A percentile compares a stretch with the other conserved stretches of the same genome.
Conservation (phyloP, 805 yeast species). For the Lipomyces sp. region DNA sequence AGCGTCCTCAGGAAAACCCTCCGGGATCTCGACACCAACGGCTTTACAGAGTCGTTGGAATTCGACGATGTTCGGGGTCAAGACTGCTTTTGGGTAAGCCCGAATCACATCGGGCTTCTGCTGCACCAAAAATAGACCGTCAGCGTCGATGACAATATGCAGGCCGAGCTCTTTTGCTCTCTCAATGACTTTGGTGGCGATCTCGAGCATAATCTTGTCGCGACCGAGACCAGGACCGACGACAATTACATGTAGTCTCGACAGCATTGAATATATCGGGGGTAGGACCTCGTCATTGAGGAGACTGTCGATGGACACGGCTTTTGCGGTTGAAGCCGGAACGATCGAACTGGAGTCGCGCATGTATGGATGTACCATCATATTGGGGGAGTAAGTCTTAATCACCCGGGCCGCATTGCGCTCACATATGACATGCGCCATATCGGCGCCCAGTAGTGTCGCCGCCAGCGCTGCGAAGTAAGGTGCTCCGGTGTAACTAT, state of each 20-base stretch:
- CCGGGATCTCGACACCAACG: conserved; percentile 15
- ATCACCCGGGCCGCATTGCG: conserved; percentile 75
- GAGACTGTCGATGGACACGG: conserved; percentile 15
- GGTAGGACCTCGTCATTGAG: conserved; percentile 53
- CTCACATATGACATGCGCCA: conserved; percentile 90
- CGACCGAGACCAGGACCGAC: conserved; percentile 96
- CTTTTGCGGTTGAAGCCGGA: neutral
- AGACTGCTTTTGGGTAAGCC: conserved; percentile 62
- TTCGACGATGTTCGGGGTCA: conserved; percentile 92
- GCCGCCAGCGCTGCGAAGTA: conserved; percentile 86
- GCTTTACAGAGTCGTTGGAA: conserved; percentile 62
- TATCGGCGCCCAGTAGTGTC: conserved; percentile 82
- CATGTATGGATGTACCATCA: conserved; percentile 95
- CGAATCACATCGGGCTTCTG: conserved; percentile 58
- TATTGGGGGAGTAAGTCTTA: conserved; percentile 85
- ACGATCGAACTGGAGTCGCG: conserved; percentile 49
- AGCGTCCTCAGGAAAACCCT: conserved; percentile 14
- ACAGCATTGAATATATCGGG: conserved; percentile 59
- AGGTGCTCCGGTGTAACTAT: conserved; percentile 90
- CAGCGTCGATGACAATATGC: conserved; percentile 90
- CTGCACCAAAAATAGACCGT: conserved; percentile 73
- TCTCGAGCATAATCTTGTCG: conserved; percentile 66
- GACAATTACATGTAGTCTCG: conserved; percentile 77
- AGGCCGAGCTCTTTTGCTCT: conserved; percentile 60
- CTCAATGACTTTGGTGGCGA: conserved; percentile 61